Conservation (phyloP, 208 protist genomes). For the Leishmania braziliensis region DNA sequence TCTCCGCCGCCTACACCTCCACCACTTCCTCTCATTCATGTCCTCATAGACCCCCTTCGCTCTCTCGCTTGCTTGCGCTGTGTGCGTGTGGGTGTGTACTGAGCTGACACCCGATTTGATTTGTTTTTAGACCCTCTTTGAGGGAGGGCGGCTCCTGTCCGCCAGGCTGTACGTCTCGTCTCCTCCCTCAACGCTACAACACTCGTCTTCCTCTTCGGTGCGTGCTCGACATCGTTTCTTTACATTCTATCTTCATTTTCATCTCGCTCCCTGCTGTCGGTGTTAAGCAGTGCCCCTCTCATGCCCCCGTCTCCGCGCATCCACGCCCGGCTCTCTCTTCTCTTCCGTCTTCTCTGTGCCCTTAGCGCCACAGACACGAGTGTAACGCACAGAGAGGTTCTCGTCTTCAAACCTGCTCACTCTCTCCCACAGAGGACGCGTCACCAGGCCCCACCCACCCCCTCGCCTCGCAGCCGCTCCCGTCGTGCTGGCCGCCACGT, state of each 20-base stretch:
- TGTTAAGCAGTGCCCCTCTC: background rate
- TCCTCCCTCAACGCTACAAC: background rate
- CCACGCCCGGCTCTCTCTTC: background rate
- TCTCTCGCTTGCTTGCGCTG: background rate
- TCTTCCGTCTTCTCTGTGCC: background rate
- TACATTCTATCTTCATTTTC: background rate
- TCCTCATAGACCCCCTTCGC: background rate
- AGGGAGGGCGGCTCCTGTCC: background rate
- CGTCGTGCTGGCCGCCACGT: too few species aligned
- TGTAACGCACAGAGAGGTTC: background rate
- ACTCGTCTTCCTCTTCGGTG: constrained; percentile 3
- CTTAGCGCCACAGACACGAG: background rate
- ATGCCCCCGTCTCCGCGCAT: background rate
- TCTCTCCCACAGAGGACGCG: too few species aligned
- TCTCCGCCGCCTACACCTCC: background rate
- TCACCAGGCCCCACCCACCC: too few species aligned
- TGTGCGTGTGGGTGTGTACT: constrained; percentile 7
- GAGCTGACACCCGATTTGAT: background rate
- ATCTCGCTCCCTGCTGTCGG: background rate
- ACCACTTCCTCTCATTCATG: background rate
- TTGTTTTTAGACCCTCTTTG: too few species aligned
- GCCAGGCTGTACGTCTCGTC: constrained; percentile 1
- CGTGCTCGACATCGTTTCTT: constrained; percentile 4
- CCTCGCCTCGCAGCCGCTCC: too few species aligned
- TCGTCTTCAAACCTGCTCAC: background rate